A percentile compares a stretch with the other conserved stretches of the same genome.
These are phyloP conservation scores for Hibiscus tridactylites DNA, from an alignment of 345 rosid genomes.

Conservation along the genomic window DNA sequence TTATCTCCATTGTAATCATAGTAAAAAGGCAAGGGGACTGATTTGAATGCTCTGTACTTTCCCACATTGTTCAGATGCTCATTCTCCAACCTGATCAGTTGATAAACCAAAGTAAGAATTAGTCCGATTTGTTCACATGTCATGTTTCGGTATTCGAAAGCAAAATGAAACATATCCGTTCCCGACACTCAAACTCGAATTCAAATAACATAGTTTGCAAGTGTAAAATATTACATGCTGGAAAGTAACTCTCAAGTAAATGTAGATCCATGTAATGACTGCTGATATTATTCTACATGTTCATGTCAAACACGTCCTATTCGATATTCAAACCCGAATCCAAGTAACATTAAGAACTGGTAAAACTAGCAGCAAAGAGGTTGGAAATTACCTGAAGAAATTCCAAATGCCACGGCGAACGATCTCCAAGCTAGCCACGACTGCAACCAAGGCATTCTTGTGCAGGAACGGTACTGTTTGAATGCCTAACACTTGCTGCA, in stretches of 20 bases:
- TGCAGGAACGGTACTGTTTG: constrained; percentile 49
- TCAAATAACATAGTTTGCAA: too few species aligned
- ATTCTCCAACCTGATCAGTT: constrained; percentile 60
- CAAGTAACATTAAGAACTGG: background rate
- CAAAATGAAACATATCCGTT: background rate
- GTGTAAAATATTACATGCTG: too few species aligned
- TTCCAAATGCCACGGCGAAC: constrained; percentile 82
- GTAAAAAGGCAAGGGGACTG: constrained; percentile 67
- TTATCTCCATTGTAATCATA: constrained; percentile 23
- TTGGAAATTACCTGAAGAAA: constrained; percentile 59
- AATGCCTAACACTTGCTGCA: constrained; percentile 58
- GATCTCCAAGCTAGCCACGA: constrained; percentile 62
- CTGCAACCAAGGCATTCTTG: constrained; percentile 38
- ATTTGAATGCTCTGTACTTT: constrained; percentile 67
- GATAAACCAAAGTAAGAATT: background rate
- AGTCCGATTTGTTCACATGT: background rate
- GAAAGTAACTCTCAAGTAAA: too few species aligned
- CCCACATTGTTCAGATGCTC: constrained; percentile 85
- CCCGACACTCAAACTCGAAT: background rate
- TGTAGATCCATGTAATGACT: too few species aligned
- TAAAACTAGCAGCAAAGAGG: too few species aligned
- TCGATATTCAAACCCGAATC: background rate
- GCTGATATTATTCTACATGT: background rate
- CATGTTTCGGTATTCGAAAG: too few species aligned
- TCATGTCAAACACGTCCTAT: too few species aligned